Conservation (phyloP, 208 protist genomes). For the Trypanosoma scelopori region DNA sequence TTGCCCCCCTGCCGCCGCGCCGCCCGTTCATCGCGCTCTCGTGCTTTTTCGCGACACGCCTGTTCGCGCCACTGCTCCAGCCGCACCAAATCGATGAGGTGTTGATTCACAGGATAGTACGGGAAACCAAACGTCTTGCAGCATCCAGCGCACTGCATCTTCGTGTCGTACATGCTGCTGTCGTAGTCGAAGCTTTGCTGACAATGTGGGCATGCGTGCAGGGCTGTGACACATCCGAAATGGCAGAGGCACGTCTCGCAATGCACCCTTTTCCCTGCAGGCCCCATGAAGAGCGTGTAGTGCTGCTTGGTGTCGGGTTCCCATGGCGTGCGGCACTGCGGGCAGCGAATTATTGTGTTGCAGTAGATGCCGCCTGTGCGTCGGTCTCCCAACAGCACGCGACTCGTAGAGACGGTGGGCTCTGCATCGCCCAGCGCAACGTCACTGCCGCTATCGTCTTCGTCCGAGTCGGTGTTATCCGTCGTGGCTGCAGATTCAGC, state of each 20-base stretch:
- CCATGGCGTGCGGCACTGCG: slow-evolving; percentile 71
- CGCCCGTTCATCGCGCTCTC: slow-evolving; percentile 42
- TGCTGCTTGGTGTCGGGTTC: slow-evolving; percentile 72
- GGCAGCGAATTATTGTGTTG: slow-evolving; percentile 64
- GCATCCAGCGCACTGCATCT: slow-evolving; percentile 52
- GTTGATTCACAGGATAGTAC: slow-evolving; percentile 81
- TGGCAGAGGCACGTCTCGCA: slow-evolving; percentile 83
- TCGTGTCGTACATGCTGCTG: slow-evolving; percentile 69
- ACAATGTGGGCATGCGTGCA: slow-evolving; percentile 87
- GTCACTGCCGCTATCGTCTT: slow-evolving; percentile 22
- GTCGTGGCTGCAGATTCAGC: slow-evolving; percentile 1
- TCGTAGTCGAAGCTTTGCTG: slow-evolving; percentile 71
- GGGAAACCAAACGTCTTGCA: slow-evolving; percentile 73
- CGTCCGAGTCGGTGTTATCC: slow-evolving; percentile 5
- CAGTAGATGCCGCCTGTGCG: slow-evolving; percentile 51
- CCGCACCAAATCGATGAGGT: slow-evolving; percentile 57
- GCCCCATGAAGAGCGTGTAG: slow-evolving; percentile 89
- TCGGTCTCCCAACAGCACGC: slow-evolving; percentile 55
- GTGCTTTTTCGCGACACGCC: slow-evolving; percentile 31
- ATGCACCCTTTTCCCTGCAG: slow-evolving; percentile 76
- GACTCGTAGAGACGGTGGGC: slow-evolving; percentile 67
- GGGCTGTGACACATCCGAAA: slow-evolving; percentile 74
- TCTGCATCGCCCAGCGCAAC: slow-evolving; percentile 17
- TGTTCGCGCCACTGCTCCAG: slow-evolving; percentile 69
- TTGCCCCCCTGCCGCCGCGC: slow-evolving; percentile 23